A percentile compares a stretch with the other conserved stretches of the same genome.
Evolutionary conservation across 495 filamentous ascomycete species (phyloP).

Genomic region (Aspergillus steynii): DNA sequence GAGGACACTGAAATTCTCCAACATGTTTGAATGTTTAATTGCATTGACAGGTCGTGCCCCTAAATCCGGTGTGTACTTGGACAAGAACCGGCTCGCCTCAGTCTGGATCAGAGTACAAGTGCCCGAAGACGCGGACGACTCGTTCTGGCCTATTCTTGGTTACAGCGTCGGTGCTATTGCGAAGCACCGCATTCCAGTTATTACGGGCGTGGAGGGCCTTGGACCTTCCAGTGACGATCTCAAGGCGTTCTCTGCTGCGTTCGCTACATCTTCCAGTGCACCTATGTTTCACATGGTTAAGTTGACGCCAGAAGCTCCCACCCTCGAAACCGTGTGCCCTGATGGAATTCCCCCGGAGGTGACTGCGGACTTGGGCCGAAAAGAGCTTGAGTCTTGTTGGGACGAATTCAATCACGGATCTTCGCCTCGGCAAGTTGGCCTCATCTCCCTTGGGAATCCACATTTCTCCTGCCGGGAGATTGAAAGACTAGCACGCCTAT

Average conservation of each 20-base stretch:
- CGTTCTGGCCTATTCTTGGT: constrained; percentile 10
- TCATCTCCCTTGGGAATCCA: constrained; percentile 35
- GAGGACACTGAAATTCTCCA: too few species aligned
- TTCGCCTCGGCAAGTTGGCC: constrained; percentile 11
- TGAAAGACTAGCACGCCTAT: constrained; percentile 12
- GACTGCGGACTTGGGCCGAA: neutral
- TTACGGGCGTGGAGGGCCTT: constrained; percentile 9
- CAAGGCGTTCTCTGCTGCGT: constrained; percentile 31
- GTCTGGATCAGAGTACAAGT: too few species aligned
- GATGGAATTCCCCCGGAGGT: neutral
- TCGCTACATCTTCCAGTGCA: constrained; percentile 13
- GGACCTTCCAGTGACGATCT: constrained; percentile 18
- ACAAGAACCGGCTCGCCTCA: too few species aligned
- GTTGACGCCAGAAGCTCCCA: constrained; percentile 22
- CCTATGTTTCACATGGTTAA: constrained; percentile 32
- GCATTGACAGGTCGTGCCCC: too few species aligned
- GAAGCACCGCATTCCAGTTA: too few species aligned
- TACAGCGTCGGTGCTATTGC: constrained; percentile 9
- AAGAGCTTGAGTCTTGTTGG: constrained; percentile 16
- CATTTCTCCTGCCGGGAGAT: constrained; percentile 29
- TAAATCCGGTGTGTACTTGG: too few species aligned
- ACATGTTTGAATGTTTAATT: too few species aligned
- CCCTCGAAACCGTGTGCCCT: neutral
- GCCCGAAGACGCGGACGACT: too few species aligned
- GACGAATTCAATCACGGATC: constrained; percentile 16